These are phyloP conservation scores for Irpex rosettiformis DNA, from an alignment of 1,284 basidiomycete species.

Conservation along the genomic window DNA sequence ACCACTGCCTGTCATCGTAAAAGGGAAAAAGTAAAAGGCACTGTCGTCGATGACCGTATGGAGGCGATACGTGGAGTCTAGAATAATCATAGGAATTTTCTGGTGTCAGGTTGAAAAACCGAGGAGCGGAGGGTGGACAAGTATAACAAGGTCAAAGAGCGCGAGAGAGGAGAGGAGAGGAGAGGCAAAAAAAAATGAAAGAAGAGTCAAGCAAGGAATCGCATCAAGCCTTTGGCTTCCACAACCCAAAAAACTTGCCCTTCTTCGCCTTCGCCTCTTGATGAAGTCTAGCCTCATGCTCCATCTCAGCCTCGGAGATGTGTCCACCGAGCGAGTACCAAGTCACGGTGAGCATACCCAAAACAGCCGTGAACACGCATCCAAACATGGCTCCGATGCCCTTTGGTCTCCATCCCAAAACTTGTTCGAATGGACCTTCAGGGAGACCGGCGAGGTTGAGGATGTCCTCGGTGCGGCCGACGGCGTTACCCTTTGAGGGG, in stretches of 20 bases:
- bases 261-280: conserved; percentile 53
- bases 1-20: neutral
- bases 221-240: conserved; percentile 16
- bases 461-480: conserved; percentile 53
- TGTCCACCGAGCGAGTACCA: conserved; percentile 78
- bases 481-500: conserved; percentile 76
- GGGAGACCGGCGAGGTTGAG: conserved; percentile 63
- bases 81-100: neutral
- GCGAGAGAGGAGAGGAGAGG: neutral
- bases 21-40: neutral
- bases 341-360: conserved; percentile 77
- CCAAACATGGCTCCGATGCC: conserved; percentile 85
- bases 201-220: neutral
- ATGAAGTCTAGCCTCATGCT: conserved; percentile 57
- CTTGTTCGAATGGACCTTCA: conserved; percentile 67
- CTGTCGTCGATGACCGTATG: neutral
- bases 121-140: neutral
- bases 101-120: neutral
- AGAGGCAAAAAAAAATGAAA: neutral
- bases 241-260: conserved; percentile 30
- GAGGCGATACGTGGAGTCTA: neutral
- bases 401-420: conserved; percentile 75
- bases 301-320: conserved; percentile 75
- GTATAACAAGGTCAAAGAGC: neutral
- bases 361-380: conserved; percentile 77